Conservation (phyloP, 164 flowering plant genomes). For the Akebia trifoliata region DNA sequence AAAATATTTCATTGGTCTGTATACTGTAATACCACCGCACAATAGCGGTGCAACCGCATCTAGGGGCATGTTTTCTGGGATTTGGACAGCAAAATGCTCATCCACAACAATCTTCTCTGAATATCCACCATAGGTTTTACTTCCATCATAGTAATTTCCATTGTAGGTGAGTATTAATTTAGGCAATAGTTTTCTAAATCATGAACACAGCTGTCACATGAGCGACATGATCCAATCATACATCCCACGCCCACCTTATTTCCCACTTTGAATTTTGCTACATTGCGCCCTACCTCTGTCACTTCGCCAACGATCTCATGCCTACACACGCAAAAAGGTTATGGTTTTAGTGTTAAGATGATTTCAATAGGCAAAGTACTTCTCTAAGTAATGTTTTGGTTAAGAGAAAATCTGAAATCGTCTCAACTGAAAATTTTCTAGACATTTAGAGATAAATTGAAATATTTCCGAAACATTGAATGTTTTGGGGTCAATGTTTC, state of each 20-base stretch:
- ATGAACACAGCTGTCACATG: constrained; percentile 32
- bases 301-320: constrained; percentile 53
- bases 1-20: constrained; percentile 41
- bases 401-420: too few relatives aligned
- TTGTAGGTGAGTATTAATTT: constrained; percentile 29
- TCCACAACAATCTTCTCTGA: constrained; percentile 33
- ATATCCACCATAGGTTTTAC: constrained; percentile 42
- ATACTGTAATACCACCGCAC: constrained; percentile 52
- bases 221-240: constrained; percentile 40
- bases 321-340: too few relatives aligned
- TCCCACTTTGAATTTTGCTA: constrained; percentile 43
- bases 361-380: too few relatives aligned
- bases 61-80: constrained; percentile 22
- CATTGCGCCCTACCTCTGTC: constrained; percentile 48
- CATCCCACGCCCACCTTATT: constrained; percentile 63
- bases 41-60: constrained; percentile 35
- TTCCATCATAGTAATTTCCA: constrained; percentile 31
- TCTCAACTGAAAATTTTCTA: too few relatives aligned
- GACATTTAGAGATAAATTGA: too few relatives aligned
- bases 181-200: constrained; percentile 50
- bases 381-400: too few relatives aligned
- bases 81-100: constrained; percentile 15
- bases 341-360: too few relatives aligned
- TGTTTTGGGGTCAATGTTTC: too few relatives aligned
- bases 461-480: too few relatives aligned